Percentiles rank a stretch among this genome's conserved stretches.
Evolutionary conservation across 78 protist species (phyloP).

Genomic region (Isochrysis galbana): DNA sequence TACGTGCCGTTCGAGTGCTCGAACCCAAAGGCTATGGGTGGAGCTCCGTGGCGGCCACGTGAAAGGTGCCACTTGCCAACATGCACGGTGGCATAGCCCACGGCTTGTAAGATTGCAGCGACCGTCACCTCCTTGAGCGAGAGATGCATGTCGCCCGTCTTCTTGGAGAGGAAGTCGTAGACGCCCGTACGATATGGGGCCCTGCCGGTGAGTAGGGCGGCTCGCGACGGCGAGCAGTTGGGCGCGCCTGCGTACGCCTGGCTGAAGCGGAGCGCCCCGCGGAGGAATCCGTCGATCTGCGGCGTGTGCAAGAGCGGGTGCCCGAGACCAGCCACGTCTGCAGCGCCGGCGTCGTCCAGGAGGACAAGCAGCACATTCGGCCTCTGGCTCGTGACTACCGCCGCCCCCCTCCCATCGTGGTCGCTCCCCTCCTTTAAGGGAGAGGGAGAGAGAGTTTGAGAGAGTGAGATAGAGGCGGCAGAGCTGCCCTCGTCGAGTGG

Average conservation of each 20-base stretch:
- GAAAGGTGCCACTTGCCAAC: background rate
- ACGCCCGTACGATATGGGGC: background rate
- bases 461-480: too few species aligned
- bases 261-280: background rate
- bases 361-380: background rate
- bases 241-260: background rate
- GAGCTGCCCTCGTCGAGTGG: too few species aligned
- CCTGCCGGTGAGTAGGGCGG: slow-evolving; percentile 1
- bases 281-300: background rate
- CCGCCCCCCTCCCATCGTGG: too few species aligned
- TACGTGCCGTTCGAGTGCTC: background rate
- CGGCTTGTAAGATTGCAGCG: background rate
- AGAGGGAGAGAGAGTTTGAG: too few species aligned
- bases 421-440: too few species aligned
- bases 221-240: slow-evolving; percentile 8
- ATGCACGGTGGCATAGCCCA: background rate
- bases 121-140: background rate
- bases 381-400: too few species aligned
- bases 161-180: background rate
- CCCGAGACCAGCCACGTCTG: background rate
- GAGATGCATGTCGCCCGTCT: background rate
- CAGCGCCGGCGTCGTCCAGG: background rate
- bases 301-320: background rate
- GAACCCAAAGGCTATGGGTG: background rate
- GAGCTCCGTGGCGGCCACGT: background rate